phyloP scores from a whole-genome alignment of 129 eudicot genomes.

The Pulicaria dysenterica region DNA sequence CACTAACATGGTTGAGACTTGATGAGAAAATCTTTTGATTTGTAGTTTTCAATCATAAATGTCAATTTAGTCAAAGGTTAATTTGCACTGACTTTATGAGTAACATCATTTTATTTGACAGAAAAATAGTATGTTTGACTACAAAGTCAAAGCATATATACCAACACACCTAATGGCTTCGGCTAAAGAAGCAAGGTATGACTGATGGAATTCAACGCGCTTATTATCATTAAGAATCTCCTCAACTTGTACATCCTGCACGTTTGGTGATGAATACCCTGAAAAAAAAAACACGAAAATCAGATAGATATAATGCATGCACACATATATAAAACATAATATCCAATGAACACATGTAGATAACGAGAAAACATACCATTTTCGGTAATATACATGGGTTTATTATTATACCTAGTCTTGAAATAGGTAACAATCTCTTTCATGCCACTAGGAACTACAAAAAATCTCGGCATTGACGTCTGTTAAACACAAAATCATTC shows the following conservation, averaged over 20 bases:
- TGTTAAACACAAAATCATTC: conserved; percentile 26
- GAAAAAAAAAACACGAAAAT: conserved; percentile 18
- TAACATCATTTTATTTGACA: background rate
- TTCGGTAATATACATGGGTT: conserved; percentile 74
- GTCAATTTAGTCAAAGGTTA: conserved; percentile 9
- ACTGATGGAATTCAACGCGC: conserved; percentile 58
- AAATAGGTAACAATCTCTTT: conserved; percentile 61
- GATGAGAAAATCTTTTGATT: background rate
- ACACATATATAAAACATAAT: conserved; percentile 5
- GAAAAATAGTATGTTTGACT: conserved; percentile 20
- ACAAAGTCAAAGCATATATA: conserved; percentile 27
- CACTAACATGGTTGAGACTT: background rate
- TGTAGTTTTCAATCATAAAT: background rate
- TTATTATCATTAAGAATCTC: conserved; percentile 53
- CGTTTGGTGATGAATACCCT: conserved; percentile 53
- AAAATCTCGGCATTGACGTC: conserved; percentile 53
- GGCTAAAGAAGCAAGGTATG: conserved; percentile 65
- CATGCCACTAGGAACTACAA: conserved; percentile 82
- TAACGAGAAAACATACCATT: conserved; percentile 56
- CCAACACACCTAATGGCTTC: conserved; percentile 58
- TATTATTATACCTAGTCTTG: conserved; percentile 65
- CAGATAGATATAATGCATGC: background rate
- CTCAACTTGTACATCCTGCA: conserved; percentile 28
- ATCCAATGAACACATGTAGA: conserved; percentile 7
- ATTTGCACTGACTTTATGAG: background rate